Percentiles rank a stretch among this genome's conserved stretches.
Conservation (phyloP, 106 monocot genomes). For the Phalaenopsis equestris region DNA sequence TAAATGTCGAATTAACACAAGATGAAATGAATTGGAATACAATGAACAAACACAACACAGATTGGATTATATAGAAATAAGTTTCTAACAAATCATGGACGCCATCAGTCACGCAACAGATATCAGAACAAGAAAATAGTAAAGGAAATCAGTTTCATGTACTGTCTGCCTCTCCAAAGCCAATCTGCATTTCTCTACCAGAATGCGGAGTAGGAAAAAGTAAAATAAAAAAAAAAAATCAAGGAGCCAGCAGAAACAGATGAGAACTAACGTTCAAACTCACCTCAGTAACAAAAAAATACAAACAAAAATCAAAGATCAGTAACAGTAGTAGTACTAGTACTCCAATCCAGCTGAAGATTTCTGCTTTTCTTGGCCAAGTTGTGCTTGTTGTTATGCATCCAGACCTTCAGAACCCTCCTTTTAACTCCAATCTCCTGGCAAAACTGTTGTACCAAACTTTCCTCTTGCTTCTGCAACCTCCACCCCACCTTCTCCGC, state of each 20-base stretch:
- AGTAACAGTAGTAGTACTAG: not conserved
- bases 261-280: not conserved
- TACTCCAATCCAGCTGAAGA: conserved; percentile 6
- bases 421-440: conserved; percentile 53
- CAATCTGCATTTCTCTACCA: not conserved
- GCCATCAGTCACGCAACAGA: not conserved
- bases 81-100: not conserved
- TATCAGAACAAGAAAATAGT: not conserved
- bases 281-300: not conserved
- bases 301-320: not conserved
- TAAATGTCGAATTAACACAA: too few relatives aligned
- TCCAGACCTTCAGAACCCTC: conserved; percentile 57
- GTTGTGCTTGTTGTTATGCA: conserved; percentile 60
- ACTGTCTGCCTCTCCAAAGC: not conserved
- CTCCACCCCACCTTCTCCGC: conserved; percentile 56
- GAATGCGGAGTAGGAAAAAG: not conserved
- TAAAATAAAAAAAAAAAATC: not conserved
- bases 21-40: too few relatives aligned
- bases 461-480: conserved; percentile 44
- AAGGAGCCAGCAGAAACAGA: not conserved
- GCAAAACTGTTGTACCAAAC: conserved; percentile 39
- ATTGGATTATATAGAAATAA: too few relatives aligned
- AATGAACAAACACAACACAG: too few relatives aligned
- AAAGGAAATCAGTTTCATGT: not conserved
- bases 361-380: conserved; percentile 17